phyloP scores from a whole-genome alignment of 2,329 filamentous ascomycete species.

The Pseudomassariella vexata region DNA sequence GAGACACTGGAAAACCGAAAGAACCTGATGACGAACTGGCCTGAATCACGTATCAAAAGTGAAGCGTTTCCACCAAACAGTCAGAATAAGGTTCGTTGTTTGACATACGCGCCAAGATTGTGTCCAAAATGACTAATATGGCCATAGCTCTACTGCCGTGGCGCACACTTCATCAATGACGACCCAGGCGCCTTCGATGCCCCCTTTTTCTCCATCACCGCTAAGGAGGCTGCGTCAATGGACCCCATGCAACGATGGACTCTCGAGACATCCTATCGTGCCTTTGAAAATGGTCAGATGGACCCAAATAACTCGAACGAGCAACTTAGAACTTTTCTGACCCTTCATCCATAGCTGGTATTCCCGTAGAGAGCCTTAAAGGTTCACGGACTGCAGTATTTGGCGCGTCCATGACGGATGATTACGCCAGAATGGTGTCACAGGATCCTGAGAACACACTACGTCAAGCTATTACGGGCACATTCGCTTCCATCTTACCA shows the following conservation, averaged over 20 bases:
- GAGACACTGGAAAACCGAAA: conserved; percentile 1
- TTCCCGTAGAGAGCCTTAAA: conserved; percentile 7
- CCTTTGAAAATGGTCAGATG: conserved; percentile 1
- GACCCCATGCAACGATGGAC: not conserved
- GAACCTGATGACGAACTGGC: conserved; percentile 3
- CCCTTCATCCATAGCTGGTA: conserved; percentile 8
- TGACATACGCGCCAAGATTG: too few species aligned
- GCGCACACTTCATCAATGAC: not conserved
- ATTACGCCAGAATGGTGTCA: conserved; percentile 7
- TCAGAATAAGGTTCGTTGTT: too few species aligned
- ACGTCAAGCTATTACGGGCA: conserved; percentile 22
- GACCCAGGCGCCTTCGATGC: conserved; percentile 1
- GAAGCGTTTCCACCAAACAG: not conserved
- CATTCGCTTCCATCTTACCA: conserved; percentile 16
- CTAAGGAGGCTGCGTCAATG: not conserved
- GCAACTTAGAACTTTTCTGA: too few species aligned
- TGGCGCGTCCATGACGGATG: conserved; percentile 8
- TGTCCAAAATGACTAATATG: not conserved
- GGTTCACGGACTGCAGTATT: conserved; percentile 9
- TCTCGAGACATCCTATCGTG: not conserved
- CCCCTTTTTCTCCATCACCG: conserved; percentile 1
- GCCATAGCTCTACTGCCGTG: not conserved
- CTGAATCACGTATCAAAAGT: conserved; percentile 1
- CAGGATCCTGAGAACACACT: conserved; percentile 10
- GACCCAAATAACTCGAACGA: not conserved